Conservation (phyloP, 2,329 filamentous ascomycete genomes). For the Diaporthe sp. region DNA sequence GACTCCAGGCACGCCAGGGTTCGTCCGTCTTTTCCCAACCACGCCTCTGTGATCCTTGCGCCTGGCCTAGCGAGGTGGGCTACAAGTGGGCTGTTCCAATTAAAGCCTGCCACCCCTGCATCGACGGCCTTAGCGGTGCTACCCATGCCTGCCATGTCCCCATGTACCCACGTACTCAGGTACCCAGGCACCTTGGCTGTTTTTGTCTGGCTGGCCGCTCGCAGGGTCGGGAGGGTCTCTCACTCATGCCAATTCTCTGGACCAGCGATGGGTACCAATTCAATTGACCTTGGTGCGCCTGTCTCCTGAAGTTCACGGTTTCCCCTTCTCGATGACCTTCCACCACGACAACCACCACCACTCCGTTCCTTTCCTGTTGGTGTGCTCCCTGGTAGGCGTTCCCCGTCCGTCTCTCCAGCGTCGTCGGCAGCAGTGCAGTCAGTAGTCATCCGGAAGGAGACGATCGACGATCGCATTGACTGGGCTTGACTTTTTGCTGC, state of each 20-base stretch:
- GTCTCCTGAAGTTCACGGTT: conserved; percentile 30
- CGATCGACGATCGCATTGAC: conserved; percentile 32
- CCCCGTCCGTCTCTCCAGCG: conserved; percentile 23
- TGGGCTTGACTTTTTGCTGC: conserved; percentile 29
- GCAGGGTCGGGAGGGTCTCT: conserved; percentile 28
- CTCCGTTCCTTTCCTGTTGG: conserved; percentile 28
- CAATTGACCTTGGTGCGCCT: conserved; percentile 27
- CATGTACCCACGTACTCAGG: conserved; percentile 6
- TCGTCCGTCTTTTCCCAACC: conserved; percentile 28
- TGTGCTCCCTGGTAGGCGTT: conserved; percentile 25
- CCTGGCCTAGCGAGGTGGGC: conserved; percentile 20
- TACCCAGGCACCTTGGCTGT: conserved; percentile 12
- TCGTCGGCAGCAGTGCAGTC: conserved; percentile 27
- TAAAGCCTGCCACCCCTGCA: conserved; percentile 41
- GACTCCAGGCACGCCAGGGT: conserved; percentile 23
- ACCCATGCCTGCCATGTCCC: conserved; percentile 6
- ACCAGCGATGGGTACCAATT: conserved; percentile 30
- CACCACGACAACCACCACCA: conserved; percentile 25
- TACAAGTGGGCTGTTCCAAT: conserved; percentile 38
- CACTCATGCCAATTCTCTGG: conserved; percentile 32
- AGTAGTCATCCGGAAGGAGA: conserved; percentile 30
- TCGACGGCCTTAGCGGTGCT: conserved; percentile 25
- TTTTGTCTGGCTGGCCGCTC: conserved; percentile 22
- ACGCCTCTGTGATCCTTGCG: conserved; percentile 23
- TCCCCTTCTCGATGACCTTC: conserved; percentile 19